These are phyloP conservation scores for Pleurotus djamor DNA, from an alignment of 768 basidiomycete genomes.

Conservation along the genomic window DNA sequence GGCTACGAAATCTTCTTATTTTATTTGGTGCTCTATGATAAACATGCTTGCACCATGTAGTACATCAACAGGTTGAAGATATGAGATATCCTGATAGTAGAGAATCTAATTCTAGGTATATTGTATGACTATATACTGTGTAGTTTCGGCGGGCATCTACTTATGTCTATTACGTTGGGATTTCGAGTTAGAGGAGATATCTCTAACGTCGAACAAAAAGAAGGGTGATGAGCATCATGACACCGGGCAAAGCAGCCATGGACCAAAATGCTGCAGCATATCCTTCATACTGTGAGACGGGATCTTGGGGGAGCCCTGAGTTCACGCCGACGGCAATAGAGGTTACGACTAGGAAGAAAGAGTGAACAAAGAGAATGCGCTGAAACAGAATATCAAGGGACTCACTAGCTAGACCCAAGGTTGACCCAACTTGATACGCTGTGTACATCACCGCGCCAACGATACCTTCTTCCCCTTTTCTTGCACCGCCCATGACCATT, in stretches of 20 bases:
- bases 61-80: no score
- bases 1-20: no score
- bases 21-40: no score
- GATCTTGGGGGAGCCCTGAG: not conserved
- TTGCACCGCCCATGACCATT: constrained; percentile 10
- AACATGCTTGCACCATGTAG: no score
- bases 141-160: no score
- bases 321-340: constrained; percentile 5
- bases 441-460: constrained; percentile 13
- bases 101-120: no score
- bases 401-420: constrained; percentile 10
- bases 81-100: no score
- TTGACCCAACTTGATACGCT: constrained; percentile 9
- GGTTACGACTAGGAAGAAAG: not conserved
- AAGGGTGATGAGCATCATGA: not conserved
- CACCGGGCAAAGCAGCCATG: not conserved
- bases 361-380: not conserved
- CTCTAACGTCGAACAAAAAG: not conserved
- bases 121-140: no score
- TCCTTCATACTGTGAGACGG: not conserved
- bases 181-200: no score
- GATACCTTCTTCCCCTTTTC: constrained; percentile 11
- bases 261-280: constrained; percentile 1
- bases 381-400: not conserved
- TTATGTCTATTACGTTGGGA: no score